phyloP scores from a whole-genome alignment of 495 filamentous ascomycete species.

The Hyaloscypha hepaticicola region DNA sequence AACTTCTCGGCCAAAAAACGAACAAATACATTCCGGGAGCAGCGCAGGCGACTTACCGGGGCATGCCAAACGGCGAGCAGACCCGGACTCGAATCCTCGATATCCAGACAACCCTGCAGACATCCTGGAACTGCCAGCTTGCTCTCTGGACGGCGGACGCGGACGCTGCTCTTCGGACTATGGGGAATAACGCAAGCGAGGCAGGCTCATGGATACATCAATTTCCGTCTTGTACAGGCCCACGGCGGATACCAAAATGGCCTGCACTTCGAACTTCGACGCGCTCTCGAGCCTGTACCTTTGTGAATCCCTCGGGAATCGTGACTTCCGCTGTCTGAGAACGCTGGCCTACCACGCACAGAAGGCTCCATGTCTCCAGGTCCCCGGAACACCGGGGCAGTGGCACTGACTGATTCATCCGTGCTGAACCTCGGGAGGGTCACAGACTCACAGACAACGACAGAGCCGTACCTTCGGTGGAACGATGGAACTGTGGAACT shows the following conservation, averaged over 20 bases:
- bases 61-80: background rate
- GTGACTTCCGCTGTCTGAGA: background rate
- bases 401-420: conserved; percentile 2
- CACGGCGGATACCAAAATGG: background rate
- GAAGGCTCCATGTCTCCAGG: background rate
- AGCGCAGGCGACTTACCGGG: conserved; percentile 2
- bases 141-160: background rate
- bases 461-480: background rate
- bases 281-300: background rate
- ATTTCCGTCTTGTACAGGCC: background rate
- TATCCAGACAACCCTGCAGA: background rate
- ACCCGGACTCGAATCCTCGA: background rate
- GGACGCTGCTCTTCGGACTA: background rate
- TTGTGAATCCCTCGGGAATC: background rate
- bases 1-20: background rate
- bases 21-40: conserved; percentile 1
- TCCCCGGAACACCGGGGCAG: background rate
- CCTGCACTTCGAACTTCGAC: background rate
- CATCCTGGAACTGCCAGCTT: background rate
- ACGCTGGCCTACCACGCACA: background rate
- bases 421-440: background rate
- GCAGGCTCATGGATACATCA: background rate
- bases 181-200: background rate
- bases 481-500: background rate
- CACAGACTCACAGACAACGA: too few relatives aligned